A percentile compares a stretch with the other conserved stretches of the same genome.
These are phyloP conservation scores for Canavalia ensiformis DNA, from an alignment of 306 rosid species.

Conservation along the genomic window DNA sequence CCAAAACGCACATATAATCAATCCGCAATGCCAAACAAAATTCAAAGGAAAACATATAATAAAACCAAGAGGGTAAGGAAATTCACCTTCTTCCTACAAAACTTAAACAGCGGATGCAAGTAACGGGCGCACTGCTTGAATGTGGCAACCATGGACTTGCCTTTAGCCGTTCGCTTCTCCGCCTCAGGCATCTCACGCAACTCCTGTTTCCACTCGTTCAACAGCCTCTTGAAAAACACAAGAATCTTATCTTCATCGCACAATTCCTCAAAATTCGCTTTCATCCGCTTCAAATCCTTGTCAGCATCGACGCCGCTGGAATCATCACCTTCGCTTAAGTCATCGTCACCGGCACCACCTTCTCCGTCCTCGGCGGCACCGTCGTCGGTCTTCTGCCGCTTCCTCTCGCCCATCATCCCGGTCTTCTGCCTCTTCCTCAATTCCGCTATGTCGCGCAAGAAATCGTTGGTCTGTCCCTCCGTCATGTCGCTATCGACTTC, in stretches of 20 bases:
- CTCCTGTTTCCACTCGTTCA: conserved; percentile 98
- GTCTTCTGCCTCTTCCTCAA: conserved; percentile 94
- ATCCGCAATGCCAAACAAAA: background rate
- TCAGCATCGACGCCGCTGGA: conserved; percentile 78
- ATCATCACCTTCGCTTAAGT: conserved; percentile 72
- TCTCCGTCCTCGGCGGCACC: conserved; percentile 80
- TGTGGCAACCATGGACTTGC: conserved; percentile 95
- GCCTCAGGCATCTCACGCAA: conserved; percentile 80
- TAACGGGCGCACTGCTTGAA: conserved; percentile 98
- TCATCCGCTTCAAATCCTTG: conserved; percentile 85
- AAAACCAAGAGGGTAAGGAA: background rate
- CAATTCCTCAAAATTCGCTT: conserved; percentile 84
- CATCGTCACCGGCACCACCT: conserved; percentile 81
- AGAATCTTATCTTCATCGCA: conserved; percentile 90
- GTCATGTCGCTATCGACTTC: conserved; percentile 98
- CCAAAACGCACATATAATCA: conserved; percentile 9
- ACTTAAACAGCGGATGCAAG: conserved; percentile 90
- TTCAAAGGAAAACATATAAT: background rate
- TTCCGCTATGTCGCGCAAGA: conserved; percentile 91
- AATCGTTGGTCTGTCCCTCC: conserved; percentile 97
- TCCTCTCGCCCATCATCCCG: conserved; percentile 89
- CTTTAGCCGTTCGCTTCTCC: conserved; percentile 91
- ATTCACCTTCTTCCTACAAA: conserved; percentile 94
- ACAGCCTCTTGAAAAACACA: conserved; percentile 86
- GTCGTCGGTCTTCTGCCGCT: conserved; percentile 76